Percentiles rank a stretch among this genome's conserved stretches.
Conservation (phyloP, 352 stramenopile genomes). For the Pythium monospermum region DNA sequence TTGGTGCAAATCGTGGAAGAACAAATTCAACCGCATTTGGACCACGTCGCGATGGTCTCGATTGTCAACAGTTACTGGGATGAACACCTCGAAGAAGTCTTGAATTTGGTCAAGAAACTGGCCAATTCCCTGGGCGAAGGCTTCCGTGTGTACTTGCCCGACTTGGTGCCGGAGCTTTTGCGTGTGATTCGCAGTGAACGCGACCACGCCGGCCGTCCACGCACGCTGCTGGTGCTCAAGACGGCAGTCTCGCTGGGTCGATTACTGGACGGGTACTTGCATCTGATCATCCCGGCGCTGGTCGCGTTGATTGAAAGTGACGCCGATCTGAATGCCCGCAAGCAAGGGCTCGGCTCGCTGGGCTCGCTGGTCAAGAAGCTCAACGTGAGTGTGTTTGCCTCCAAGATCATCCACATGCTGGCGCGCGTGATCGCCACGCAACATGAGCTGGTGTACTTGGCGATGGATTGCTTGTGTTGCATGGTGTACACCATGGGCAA, state of each 20-base stretch:
- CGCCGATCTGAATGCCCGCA: slow-evolving; percentile 72
- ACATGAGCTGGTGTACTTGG: slow-evolving; percentile 78
- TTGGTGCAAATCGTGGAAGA: slow-evolving; percentile 97
- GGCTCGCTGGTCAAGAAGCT: slow-evolving; percentile 86
- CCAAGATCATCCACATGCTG: slow-evolving; percentile 89
- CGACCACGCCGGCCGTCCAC: slow-evolving; percentile 54
- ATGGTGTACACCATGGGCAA: slow-evolving; percentile 89
- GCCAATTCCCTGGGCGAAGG: slow-evolving; percentile 77
- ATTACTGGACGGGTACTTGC: slow-evolving; percentile 76
- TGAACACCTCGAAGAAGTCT: slow-evolving; percentile 94
- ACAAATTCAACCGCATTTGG: slow-evolving; percentile 91
- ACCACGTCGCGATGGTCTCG: slow-evolving; percentile 77
- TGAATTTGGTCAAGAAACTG: slow-evolving; percentile 95
- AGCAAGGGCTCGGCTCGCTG: slow-evolving; percentile 76
- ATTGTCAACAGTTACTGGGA: slow-evolving; percentile 85
- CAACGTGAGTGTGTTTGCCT: slow-evolving; percentile 84
- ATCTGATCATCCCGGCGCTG: slow-evolving; percentile 80
- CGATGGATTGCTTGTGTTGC: slow-evolving; percentile 84
- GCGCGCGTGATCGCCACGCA: slow-evolving; percentile 79
- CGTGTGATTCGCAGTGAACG: slow-evolving; percentile 80
- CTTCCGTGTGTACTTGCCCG: slow-evolving; percentile 87
- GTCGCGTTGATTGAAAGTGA: slow-evolving; percentile 82
- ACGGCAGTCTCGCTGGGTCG: slow-evolving; percentile 70
- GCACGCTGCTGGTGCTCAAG: slow-evolving; percentile 76
- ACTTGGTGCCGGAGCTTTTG: slow-evolving; percentile 86